These are phyloP conservation scores for Lunasporangiospora selenospora DNA, from an alignment of 192 early-diverging fungal genomes.

Conservation along the genomic window DNA sequence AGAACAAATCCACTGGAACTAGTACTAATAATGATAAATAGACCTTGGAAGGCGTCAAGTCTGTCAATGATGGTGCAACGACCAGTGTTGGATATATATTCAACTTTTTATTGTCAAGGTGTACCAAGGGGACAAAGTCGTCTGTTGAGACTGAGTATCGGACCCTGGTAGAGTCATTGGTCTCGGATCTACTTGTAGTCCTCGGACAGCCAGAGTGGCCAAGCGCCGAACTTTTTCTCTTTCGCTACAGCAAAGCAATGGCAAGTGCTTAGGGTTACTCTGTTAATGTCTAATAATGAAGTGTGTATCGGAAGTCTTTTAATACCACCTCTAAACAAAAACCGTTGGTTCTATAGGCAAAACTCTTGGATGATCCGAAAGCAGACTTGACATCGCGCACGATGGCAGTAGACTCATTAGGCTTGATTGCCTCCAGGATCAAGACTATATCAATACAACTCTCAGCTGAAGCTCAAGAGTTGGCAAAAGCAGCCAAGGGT, in stretches of 20 bases:
- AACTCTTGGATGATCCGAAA: constrained; percentile 66
- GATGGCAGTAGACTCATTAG: constrained; percentile 71
- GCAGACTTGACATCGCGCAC: constrained; percentile 58
- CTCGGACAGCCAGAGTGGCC: constrained; percentile 93
- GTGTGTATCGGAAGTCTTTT: neutral
- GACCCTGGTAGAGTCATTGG: constrained; percentile 69
- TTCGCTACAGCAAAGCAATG: constrained; percentile 73
- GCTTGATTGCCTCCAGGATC: constrained; percentile 66
- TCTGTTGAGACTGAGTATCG: constrained; percentile 77
- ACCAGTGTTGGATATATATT: constrained; percentile 26
- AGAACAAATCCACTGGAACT: too few relatives aligned
- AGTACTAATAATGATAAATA: too few relatives aligned
- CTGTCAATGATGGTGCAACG: constrained; percentile 5
- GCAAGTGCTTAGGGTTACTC: constrained; percentile 43
- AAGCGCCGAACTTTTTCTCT: constrained; percentile 74
- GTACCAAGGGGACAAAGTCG: constrained; percentile 50
- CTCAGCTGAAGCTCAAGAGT: neutral
- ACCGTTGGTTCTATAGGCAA: constrained; percentile 45
- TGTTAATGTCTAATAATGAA: neutral
- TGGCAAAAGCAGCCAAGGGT: neutral
- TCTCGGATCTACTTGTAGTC: constrained; percentile 74
- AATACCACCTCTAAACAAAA: neutral
- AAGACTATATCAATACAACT: constrained; percentile 34
- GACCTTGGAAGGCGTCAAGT: constrained; percentile 3
- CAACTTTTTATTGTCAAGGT: constrained; percentile 50